Conservation (phyloP, 148 eudicot genomes). For the Drosera capensis region DNA sequence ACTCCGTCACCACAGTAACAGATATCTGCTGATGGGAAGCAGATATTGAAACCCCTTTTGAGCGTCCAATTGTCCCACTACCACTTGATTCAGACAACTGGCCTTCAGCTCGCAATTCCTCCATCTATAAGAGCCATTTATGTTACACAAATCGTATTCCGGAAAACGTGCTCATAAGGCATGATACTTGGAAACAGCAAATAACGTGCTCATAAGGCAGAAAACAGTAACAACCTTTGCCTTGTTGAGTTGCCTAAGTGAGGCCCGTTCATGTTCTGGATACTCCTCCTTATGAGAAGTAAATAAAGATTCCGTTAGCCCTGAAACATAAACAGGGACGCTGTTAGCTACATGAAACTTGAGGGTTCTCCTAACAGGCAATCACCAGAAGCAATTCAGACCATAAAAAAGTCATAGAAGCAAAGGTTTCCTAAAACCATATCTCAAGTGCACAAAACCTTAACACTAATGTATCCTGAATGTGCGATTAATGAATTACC, state of each 20-base stretch:
- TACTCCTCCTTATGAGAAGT: conserved; percentile 88
- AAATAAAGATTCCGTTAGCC: conserved; percentile 84
- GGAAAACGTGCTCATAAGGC: background rate
- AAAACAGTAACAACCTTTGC: conserved; percentile 48
- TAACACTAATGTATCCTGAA: too few species aligned
- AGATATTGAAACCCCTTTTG: conserved; percentile 80
- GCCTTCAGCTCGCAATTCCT: conserved; percentile 80
- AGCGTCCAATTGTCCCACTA: conserved; percentile 75
- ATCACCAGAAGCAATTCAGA: background rate
- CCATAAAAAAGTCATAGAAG: too few species aligned
- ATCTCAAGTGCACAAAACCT: too few species aligned
- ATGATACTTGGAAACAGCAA: too few species aligned
- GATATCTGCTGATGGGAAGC: conserved; percentile 81
- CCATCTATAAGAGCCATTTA: conserved; percentile 40
- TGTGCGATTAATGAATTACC: conserved; percentile 48
- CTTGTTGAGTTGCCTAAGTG: conserved; percentile 70
- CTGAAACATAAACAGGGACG: conserved; percentile 23
- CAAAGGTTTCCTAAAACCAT: too few species aligned
- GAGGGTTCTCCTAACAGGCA: background rate
- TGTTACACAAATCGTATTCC: conserved; percentile 4
- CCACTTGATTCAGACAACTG: conserved; percentile 45
- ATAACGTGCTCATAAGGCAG: too few species aligned
- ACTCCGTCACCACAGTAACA: conserved; percentile 94
- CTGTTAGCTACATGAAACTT: conserved; percentile 1
- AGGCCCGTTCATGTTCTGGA: conserved; percentile 87